Base-by-base conservation (phyloP, 306 rosid species). In the Quercus berberidifolia region DNA sequence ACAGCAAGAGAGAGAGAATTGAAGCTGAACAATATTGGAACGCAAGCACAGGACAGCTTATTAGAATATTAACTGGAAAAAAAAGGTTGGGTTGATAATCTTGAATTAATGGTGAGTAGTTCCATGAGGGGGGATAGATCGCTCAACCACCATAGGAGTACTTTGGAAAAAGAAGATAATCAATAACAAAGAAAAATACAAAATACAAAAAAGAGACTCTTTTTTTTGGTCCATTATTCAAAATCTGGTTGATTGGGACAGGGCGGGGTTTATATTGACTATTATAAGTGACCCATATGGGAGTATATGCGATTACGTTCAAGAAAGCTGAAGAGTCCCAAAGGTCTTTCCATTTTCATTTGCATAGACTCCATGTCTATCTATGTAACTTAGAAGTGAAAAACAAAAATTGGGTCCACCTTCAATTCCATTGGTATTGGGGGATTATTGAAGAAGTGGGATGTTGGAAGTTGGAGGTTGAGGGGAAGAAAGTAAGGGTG, bases 121-220 rank as follows among this genome's bases (percentile, higher is more conserved):
- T 80, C 79, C 69, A 55, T 55, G 71, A 71, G 70, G 71, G 70
- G 71, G 87, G 73, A 55, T 13, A 38, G 74, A 74, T 85, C 69
- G 91, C 87, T 85, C 91, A 88, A 85, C 89, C 4, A 88, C 91
- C 87, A 20, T 43, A 4, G 15, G 74, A 12, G 19, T 57, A 67
- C 12, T 51, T 63, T 41, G 46, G 43, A 41, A 41, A 41, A 43
- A 33, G 6, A 76, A 64, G 64, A 73, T 31, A 54, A 65, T 80
- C 46, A 75, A 38, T 69, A 4, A 14, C n/a, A 17, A 55, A 55
- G n/a, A 55, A 17, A 55, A 55, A 55, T 55, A 5, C 5, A 55
- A 5, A 5, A 2, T 55, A 26, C 23, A 4, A 15, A n/a, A 12
- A 30, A 14, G 55, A 14, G 57, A 54, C 14, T 1, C n/a, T n/a